Percentiles rank a stretch among this genome's conserved stretches.
phyloP scores from a whole-genome alignment of 2,329 filamentous ascomycete genomes.

The Trichophyton schoenleinii region DNA sequence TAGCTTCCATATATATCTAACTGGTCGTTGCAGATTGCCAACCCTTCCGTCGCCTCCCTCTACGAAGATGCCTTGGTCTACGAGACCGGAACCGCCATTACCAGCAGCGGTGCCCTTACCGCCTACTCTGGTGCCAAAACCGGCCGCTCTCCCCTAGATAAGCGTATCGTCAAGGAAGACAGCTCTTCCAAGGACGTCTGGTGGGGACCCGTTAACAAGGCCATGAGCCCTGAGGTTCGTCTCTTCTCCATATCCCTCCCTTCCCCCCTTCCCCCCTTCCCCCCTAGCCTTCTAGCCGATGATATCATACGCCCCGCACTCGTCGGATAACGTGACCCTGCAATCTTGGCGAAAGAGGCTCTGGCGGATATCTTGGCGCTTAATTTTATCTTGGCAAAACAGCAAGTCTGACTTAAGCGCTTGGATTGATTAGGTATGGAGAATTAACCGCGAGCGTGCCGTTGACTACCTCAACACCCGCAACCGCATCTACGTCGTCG shows the following conservation, averaged over 20 bases:
- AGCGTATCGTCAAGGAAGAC: slow-evolving; percentile 89
- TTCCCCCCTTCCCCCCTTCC: neutral
- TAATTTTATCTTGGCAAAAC: neutral
- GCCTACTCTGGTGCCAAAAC: slow-evolving; percentile 98
- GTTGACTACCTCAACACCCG: slow-evolving; percentile 98
- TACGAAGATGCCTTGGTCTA: slow-evolving; percentile 99
- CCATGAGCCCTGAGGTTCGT: slow-evolving; percentile 90
- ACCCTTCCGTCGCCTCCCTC: slow-evolving; percentile 85
- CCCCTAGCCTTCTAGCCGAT: neutral
- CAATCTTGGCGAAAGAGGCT: neutral
- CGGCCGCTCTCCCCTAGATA: slow-evolving; percentile 89
- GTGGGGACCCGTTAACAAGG: slow-evolving; percentile 99
- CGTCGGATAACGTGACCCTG: neutral
- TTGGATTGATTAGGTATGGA: slow-evolving; percentile 69
- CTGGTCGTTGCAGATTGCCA: slow-evolving; percentile 48
- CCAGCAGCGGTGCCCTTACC: slow-evolving; percentile 83
- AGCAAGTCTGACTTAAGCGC: slow-evolving; percentile 9
- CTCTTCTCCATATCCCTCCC: neutral
- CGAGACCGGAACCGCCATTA: slow-evolving; percentile 95
- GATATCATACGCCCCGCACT: neutral
- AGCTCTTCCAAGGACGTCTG: slow-evolving; percentile 84
- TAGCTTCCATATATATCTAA: neutral
- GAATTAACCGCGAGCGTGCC: slow-evolving; percentile 97
- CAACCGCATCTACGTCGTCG: slow-evolving; percentile 96
- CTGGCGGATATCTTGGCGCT: neutral